phyloP scores from a whole-genome alignment of 805 yeast genomes.

The Candida maesae region DNA sequence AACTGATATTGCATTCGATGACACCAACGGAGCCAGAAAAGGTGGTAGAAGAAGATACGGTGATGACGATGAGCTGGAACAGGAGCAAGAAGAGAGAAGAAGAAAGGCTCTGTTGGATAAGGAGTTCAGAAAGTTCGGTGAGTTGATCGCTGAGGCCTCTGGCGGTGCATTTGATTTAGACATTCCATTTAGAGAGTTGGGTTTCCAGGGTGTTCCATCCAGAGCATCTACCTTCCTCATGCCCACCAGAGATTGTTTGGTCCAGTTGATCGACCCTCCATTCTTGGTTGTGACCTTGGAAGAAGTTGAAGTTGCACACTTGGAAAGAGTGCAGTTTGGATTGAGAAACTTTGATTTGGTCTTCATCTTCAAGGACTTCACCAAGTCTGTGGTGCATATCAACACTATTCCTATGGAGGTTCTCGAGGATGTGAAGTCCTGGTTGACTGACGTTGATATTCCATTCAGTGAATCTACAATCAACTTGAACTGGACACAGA shows the following conservation, averaged over 20 bases:
- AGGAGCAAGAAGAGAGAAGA: constrained; percentile 96
- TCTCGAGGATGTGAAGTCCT: constrained; percentile 87
- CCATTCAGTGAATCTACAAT: constrained; percentile 93
- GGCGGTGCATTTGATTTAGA: constrained; percentile 84
- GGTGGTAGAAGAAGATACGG: constrained; percentile 74
- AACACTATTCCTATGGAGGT: constrained; percentile 93
- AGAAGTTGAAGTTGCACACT: constrained; percentile 90
- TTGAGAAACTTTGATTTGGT: constrained; percentile 94
- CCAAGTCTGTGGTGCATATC: constrained; percentile 82
- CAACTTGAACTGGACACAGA: constrained; percentile 91
- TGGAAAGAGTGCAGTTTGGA: constrained; percentile 97
- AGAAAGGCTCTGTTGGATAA: constrained; percentile 86
- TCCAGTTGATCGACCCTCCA: constrained; percentile 93
- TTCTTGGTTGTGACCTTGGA: constrained; percentile 86
- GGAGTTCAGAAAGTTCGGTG: constrained; percentile 87
- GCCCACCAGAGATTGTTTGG: constrained; percentile 96
- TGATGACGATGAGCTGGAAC: constrained; percentile 97
- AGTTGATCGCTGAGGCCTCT: constrained; percentile 84
- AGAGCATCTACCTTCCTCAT: constrained; percentile 91
- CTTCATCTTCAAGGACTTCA: constrained; percentile 91
- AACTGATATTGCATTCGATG: constrained; percentile 92
- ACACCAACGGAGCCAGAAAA: constrained; percentile 88
- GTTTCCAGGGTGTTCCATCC: constrained; percentile 96
- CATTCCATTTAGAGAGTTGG: constrained; percentile 91
- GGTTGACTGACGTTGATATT: constrained; percentile 97